Evolutionary conservation across 768 basidiomycete species (phyloP).

Genomic region (Tylopilus felleus): DNA sequence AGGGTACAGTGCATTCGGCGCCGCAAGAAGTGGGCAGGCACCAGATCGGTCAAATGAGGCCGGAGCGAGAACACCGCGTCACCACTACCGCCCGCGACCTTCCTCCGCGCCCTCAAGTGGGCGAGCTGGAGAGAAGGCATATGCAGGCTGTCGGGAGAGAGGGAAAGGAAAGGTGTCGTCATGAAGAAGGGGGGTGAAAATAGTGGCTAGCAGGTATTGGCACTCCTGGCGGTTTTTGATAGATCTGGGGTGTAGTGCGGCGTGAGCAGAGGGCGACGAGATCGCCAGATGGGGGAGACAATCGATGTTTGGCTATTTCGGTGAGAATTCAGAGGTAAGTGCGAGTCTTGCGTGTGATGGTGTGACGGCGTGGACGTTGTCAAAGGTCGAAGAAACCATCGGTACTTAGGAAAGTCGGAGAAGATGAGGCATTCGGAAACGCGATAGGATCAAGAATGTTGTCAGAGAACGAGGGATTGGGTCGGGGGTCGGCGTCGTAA

Average conservation of each 20-base stretch:
- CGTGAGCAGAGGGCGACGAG: not conserved
- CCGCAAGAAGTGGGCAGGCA: not conserved
- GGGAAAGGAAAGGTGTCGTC: not conserved
- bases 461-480: not conserved
- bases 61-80: not conserved
- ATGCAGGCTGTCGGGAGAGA: slow-evolving; percentile 1
- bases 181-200: not conserved
- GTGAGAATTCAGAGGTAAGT: not conserved
- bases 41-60: not conserved
- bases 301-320: not conserved
- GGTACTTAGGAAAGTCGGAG: not conserved
- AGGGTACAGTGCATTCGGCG: not conserved
- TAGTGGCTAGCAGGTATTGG: not conserved
- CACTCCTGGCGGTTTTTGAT: not conserved
- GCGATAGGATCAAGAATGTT: not conserved
- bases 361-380: not conserved
- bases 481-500: not conserved
- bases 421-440: not conserved
- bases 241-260: not conserved
- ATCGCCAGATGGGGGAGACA: not conserved
- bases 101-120: slow-evolving; percentile 16
- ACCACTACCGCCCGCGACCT: slow-evolving; percentile 7
- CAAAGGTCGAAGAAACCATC: not conserved
- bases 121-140: slow-evolving; percentile 15
- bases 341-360: not conserved